Evolutionary conservation across 176 grass and related monocot species (phyloP).

Genomic region (Tuctoria greenei): DNA sequence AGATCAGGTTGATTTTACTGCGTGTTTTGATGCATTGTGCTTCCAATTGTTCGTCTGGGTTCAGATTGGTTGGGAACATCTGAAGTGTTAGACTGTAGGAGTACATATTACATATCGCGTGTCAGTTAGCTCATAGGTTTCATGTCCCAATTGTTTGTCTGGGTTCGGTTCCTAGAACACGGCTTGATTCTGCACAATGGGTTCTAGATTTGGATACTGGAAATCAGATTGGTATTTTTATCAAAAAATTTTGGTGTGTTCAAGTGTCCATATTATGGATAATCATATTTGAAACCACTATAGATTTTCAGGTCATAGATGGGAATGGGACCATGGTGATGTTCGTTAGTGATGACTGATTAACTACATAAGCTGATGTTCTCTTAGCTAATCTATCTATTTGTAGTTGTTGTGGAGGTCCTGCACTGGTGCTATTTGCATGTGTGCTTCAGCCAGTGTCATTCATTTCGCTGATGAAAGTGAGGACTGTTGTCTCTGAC

Average conservation of each 20-base stretch:
- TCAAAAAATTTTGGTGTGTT: too few species aligned
- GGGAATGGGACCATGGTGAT: not conserved
- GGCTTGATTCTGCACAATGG: too few species aligned
- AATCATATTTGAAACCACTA: too few species aligned
- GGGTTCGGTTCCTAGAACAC: too few species aligned
- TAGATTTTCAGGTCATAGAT: too few species aligned
- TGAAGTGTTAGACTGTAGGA: too few species aligned
- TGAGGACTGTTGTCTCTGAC: not conserved
- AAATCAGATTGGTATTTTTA: too few species aligned
- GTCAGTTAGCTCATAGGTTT: too few species aligned
- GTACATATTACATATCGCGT: too few species aligned
- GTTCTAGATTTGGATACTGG: too few species aligned
- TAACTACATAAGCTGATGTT: not conserved
- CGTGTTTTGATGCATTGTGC: conserved; percentile 12
- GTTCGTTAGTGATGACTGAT: not conserved
- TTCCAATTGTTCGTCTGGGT: not conserved
- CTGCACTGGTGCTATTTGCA: not conserved
- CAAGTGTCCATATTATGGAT: too few species aligned
- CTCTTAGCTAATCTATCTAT: not conserved
- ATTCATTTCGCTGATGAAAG: not conserved
- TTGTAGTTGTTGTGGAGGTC: not conserved
- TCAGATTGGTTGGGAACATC: not conserved
- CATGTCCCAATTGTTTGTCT: too few species aligned
- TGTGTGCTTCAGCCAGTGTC: not conserved
- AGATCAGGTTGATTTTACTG: conserved; percentile 64